Percentiles rank a stretch among this genome's conserved stretches.
Evolutionary conservation across 371 early-diverging fungal species (phyloP).

Genomic region (Blastocladiella emersonii): DNA sequence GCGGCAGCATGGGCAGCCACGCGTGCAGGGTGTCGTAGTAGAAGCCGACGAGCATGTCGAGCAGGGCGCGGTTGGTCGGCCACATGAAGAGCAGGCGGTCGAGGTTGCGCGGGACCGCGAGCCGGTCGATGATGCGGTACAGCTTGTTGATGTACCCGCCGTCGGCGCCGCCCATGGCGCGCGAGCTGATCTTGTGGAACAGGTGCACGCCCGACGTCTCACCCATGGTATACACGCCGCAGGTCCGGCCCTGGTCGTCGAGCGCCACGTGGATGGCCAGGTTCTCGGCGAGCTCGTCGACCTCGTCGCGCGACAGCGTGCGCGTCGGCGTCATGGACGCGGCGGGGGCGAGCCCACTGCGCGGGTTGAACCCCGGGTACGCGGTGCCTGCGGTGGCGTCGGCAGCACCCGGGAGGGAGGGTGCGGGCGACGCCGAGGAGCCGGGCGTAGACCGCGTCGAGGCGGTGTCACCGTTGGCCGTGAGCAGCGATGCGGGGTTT

Average conservation of each 20-base stretch:
- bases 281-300: background rate
- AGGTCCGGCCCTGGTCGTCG: background rate
- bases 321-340: background rate
- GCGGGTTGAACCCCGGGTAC: too few species aligned
- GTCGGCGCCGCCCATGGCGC: background rate
- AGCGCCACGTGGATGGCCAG: background rate
- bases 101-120: background rate
- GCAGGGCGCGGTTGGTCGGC: background rate
- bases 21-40: background rate
- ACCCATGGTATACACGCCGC: background rate
- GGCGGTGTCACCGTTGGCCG: too few species aligned
- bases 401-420: too few species aligned
- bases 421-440: too few species aligned
- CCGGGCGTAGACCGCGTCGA: too few species aligned
- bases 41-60: background rate
- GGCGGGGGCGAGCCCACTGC: too few species aligned
- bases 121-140: background rate
- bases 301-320: background rate
- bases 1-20: background rate
- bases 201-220: background rate
- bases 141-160: background rate
- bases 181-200: background rate
- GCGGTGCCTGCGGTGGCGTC: too few species aligned
- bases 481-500: too few species aligned
- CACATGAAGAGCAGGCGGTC: background rate